Percentiles rank a stretch among this genome's conserved stretches.
phyloP scores from a whole-genome alignment of 2,329 filamentous ascomycete species.

The Talaromyces sp. region DNA sequence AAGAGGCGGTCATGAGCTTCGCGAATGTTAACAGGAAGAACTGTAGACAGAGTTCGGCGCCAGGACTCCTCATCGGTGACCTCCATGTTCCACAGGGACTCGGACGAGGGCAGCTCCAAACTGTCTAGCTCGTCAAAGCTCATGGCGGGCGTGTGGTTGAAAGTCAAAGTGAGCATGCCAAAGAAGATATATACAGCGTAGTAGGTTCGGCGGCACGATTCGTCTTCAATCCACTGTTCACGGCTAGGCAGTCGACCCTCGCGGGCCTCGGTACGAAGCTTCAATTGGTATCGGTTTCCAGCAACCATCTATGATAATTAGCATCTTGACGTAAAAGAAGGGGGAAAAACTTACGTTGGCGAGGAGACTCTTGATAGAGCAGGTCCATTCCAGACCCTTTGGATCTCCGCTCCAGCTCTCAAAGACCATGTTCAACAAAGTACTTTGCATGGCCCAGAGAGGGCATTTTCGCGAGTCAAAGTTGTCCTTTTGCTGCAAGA shows the following conservation, averaged over 20 bases:
- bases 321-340: conserved; percentile 17
- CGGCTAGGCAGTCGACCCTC: conserved; percentile 70
- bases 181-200: conserved; percentile 99
- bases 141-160: conserved; percentile 97
- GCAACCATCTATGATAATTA: conserved; percentile 67
- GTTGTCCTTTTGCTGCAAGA: conserved; percentile 96
- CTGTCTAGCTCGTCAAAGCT: conserved; percentile 98
- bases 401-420: conserved; percentile 98
- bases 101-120: conserved; percentile 84
- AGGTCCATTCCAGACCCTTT: conserved; percentile 96
- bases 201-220: conserved; percentile 93
- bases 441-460: conserved; percentile 97
- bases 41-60: conserved; percentile 69
- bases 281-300: conserved; percentile 92
- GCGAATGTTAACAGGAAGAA: conserved; percentile 77
- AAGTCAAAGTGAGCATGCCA: conserved; percentile 86
- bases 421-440: conserved; percentile 96
- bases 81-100: conserved; percentile 88
- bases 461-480: conserved; percentile 98
- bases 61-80: conserved; percentile 73
- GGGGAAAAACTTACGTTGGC: conserved; percentile 58
- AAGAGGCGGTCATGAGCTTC: conserved; percentile 93
- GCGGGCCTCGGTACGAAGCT: conserved; percentile 84
- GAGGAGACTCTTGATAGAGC: conserved; percentile 95
- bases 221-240: conserved; percentile 92